Evolutionary conservation across 495 filamentous ascomycete genomes (phyloP).

Genomic region (Xylaria scruposa): DNA sequence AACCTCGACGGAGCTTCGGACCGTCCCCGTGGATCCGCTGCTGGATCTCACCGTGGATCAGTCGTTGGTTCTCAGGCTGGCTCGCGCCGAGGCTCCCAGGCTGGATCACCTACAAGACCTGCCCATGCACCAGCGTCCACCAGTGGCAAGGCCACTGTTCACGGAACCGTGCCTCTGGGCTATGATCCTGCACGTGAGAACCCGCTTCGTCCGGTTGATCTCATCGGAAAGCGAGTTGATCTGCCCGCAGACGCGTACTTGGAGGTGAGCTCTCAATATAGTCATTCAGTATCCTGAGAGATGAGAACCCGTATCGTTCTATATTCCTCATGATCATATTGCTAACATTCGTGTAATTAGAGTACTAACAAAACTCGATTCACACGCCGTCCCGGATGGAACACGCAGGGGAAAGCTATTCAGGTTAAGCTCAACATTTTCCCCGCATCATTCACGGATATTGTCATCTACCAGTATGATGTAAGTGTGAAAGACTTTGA

Average conservation of each 20-base stretch:
- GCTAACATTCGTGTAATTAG: not conserved
- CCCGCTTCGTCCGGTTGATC: slow-evolving; percentile 19
- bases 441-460: slow-evolving; percentile 59
- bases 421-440: slow-evolving; percentile 76
- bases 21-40: slow-evolving; percentile 19
- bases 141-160: slow-evolving; percentile 23
- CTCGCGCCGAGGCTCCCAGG: not conserved
- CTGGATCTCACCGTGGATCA: slow-evolving; percentile 27
- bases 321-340: not conserved
- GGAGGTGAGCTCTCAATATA: slow-evolving; percentile 29
- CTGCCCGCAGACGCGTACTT: slow-evolving; percentile 53
- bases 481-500: slow-evolving; percentile 58
- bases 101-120: slow-evolving; percentile 19
- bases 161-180: slow-evolving; percentile 31
- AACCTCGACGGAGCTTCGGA: slow-evolving; percentile 27
- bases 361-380: slow-evolving; percentile 25
- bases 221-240: slow-evolving; percentile 50
- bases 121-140: slow-evolving; percentile 17
- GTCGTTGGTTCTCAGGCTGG: slow-evolving; percentile 4
- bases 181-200: slow-evolving; percentile 41
- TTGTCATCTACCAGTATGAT: slow-evolving; percentile 80
- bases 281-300: not conserved
- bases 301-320: not conserved
- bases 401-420: slow-evolving; percentile 62
- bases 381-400: slow-evolving; percentile 49